These are phyloP conservation scores for Solanum corneliomulleri DNA, from an alignment of 257 asterid genomes.

Conservation along the genomic window DNA sequence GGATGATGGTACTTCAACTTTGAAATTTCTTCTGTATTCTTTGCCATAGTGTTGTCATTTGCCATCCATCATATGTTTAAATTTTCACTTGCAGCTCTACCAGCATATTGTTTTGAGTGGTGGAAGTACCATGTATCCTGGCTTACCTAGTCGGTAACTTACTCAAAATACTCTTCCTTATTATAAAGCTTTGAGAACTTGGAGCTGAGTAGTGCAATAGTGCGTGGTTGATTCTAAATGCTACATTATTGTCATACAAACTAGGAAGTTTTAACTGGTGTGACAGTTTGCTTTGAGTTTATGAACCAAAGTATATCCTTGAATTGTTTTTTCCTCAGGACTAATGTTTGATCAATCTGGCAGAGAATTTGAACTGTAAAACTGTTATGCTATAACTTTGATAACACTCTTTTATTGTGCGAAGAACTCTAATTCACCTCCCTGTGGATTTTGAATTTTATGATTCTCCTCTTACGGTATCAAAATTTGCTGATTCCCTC, in stretches of 20 bases:
- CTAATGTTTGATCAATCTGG: neutral
- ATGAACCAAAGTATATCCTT: neutral
- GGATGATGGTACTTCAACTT: slow-evolving; percentile 68
- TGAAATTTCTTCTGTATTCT: slow-evolving; percentile 9
- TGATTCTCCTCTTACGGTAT: neutral
- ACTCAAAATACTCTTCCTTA: neutral
- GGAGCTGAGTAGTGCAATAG: neutral
- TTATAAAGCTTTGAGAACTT: neutral
- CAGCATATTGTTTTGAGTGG: slow-evolving; percentile 96
- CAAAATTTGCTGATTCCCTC: neutral
- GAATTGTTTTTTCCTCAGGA: neutral
- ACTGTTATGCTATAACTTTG: neutral
- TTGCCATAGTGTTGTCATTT: slow-evolving; percentile 7
- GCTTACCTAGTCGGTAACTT: slow-evolving; percentile 93
- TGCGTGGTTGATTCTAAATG: neutral
- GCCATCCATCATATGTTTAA: neutral
- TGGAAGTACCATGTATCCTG: slow-evolving; percentile 99
- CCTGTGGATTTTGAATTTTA: neutral
- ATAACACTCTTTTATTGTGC: neutral
- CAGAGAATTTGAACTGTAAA: neutral
- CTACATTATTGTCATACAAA: neutral
- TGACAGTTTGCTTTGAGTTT: neutral
- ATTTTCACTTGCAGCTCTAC: slow-evolving; percentile 60
- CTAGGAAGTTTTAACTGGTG: neutral
- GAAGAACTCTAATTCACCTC: neutral